Percentiles rank a stretch among this genome's conserved stretches.
Evolutionary conservation across 2,329 filamentous ascomycete genomes (phyloP).

Genomic region (Monascus ruber): DNA sequence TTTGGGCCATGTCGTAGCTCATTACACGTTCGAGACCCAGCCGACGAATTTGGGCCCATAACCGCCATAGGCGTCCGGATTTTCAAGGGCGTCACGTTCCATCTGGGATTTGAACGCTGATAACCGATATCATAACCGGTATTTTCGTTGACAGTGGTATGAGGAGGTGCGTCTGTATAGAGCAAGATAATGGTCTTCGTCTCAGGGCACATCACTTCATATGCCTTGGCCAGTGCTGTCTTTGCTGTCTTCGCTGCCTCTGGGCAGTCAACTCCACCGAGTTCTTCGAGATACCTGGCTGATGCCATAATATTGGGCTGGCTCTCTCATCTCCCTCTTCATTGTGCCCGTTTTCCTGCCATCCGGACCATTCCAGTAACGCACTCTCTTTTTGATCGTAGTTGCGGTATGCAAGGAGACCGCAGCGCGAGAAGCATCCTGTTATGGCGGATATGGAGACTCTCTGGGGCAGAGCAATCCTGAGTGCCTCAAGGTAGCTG

Average conservation of each 20-base stretch:
- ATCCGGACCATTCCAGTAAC: constrained; percentile 40
- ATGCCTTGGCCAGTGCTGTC: constrained; percentile 36
- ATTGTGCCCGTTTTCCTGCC: constrained; percentile 21
- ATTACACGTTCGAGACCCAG: constrained; percentile 32
- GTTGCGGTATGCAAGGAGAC: constrained; percentile 42
- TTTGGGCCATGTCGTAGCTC: constrained; percentile 25
- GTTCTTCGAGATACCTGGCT: constrained; percentile 20
- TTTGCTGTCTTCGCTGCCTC: constrained; percentile 41
- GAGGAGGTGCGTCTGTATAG: constrained; percentile 41
- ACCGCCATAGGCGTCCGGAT: constrained; percentile 18
- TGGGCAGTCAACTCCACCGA: constrained; percentile 33
- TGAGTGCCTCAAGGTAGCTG: constrained; percentile 33
- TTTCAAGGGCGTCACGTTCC: constrained; percentile 1
- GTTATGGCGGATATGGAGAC: constrained; percentile 40
- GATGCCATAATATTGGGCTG: constrained; percentile 27
- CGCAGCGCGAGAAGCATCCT: constrained; percentile 40
- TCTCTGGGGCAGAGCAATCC: constrained; percentile 39
- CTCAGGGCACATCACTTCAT: constrained; percentile 37
- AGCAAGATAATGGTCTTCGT: constrained; percentile 40
- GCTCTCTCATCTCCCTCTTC: constrained; percentile 1
- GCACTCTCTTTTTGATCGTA: constrained; percentile 21
- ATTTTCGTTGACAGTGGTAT: constrained; percentile 16
- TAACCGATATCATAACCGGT: too few species aligned
- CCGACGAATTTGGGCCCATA: constrained; percentile 30
- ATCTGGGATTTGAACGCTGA: constrained; percentile 11